phyloP scores from a whole-genome alignment of 208 protist species.

The Trypanosomatidae sp. region DNA sequence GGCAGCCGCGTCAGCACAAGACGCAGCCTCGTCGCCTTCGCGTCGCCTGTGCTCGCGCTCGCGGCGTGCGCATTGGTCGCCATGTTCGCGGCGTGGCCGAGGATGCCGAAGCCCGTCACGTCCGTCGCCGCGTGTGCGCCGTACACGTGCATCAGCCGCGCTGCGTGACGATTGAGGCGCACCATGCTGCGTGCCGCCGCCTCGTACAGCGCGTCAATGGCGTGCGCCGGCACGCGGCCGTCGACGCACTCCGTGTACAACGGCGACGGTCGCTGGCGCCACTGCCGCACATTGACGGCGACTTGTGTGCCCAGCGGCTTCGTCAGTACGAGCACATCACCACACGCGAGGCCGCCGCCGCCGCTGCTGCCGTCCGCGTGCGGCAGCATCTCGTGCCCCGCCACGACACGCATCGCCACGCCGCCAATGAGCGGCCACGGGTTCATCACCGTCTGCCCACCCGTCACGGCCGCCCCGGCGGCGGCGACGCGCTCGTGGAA shows the following conservation, averaged over 20 bases:
- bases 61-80: no score
- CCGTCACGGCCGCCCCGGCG: conserved; percentile 83
- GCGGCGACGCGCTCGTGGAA: conserved; percentile 77
- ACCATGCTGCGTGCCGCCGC: conserved; percentile 74
- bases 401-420: conserved; percentile 79
- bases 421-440: conserved; percentile 93
- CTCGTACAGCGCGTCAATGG: conserved; percentile 68
- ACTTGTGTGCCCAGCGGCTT: conserved; percentile 93
- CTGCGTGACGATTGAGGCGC: conserved; percentile 83
- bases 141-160: conserved; percentile 78
- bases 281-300: conserved; percentile 92
- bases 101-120: conserved; percentile 95
- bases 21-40: conserved; percentile 10
- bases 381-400: conserved; percentile 69
- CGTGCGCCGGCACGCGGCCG: conserved; percentile 33
- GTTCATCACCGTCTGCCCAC: conserved; percentile 95
- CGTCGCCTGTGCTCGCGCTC: conserved; percentile 35
- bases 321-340: conserved; percentile 91
- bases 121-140: conserved; percentile 90
- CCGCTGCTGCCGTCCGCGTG: no score
- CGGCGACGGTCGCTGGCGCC: conserved; percentile 57
- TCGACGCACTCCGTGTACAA: conserved; percentile 52
- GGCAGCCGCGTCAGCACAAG: conserved; percentile 80
- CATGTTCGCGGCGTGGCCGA: conserved; percentile 92
- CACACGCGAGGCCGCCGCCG: conserved; percentile 16